phyloP scores from a whole-genome alignment of 83 land plant species.

The Thuja plicata region DNA sequence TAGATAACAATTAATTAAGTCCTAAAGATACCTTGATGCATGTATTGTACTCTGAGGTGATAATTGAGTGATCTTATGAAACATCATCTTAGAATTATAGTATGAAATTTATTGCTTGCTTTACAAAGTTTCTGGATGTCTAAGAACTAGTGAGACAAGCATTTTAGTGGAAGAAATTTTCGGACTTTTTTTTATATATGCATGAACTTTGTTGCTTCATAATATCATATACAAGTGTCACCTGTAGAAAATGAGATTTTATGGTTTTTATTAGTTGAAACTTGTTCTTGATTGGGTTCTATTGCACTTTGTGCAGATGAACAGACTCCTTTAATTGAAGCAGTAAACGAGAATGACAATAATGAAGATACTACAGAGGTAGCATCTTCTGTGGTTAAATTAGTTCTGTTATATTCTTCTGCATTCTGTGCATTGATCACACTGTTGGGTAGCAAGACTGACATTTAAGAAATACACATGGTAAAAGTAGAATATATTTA shows the following conservation, averaged over 20 bases:
- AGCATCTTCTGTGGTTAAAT: not conserved
- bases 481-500: too few relatives aligned
- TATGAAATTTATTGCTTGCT: not conserved
- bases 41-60: not conserved
- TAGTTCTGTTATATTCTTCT: not conserved
- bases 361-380: slow-evolving; percentile 20
- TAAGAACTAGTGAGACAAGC: not conserved
- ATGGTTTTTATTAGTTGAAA: not conserved
- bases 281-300: not conserved
- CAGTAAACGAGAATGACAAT: slow-evolving; percentile 19
- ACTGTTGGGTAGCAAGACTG: not conserved
- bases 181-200: not conserved
- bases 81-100: not conserved
- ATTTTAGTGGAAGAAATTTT: not conserved
- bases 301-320: not conserved
- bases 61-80: not conserved
- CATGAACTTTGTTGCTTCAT: not conserved
- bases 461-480: not conserved
- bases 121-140: not conserved
- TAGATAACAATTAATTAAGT: not conserved
- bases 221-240: not conserved
- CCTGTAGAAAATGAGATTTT: not conserved
- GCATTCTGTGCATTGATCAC: not conserved
- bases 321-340: slow-evolving; percentile 4
- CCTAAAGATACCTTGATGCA: not conserved